A percentile compares a stretch with the other conserved stretches of the same genome.
These are phyloP conservation scores for Boletales sp. DNA, from an alignment of 768 basidiomycete species.

Conservation along the genomic window DNA sequence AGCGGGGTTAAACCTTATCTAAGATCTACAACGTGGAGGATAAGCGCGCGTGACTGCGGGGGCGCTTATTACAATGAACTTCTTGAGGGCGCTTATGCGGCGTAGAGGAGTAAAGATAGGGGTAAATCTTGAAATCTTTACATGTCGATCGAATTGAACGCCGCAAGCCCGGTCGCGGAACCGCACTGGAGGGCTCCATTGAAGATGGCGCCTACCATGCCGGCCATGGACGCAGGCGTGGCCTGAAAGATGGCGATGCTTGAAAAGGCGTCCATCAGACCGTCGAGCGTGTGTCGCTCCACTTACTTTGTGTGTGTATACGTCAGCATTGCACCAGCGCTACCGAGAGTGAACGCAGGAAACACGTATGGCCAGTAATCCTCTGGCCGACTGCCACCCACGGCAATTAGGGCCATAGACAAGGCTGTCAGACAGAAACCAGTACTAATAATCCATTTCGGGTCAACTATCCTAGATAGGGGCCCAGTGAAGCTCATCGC, in stretches of 20 bases:
- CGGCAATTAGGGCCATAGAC: slow-evolving; percentile 40
- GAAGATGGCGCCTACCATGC: slow-evolving; percentile 55
- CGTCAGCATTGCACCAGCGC: slow-evolving; percentile 41
- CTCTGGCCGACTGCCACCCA: slow-evolving; percentile 37
- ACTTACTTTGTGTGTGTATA: slow-evolving; percentile 50
- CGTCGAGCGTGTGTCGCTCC: background rate
- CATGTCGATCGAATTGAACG: slow-evolving; percentile 45
- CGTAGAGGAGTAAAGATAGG: no score
- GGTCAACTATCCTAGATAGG: slow-evolving; percentile 33
- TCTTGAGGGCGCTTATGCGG: no score
- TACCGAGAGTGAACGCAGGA: slow-evolving; percentile 48
- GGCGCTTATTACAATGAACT: no score
- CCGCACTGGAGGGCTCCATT: slow-evolving; percentile 52
- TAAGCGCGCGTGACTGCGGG: no score
- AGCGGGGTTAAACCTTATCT: no score
- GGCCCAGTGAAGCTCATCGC: slow-evolving; percentile 38
- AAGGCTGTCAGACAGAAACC: slow-evolving; percentile 38
- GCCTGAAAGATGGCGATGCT: slow-evolving; percentile 52
- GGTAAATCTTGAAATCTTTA: no score
- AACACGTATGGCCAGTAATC: slow-evolving; percentile 48
- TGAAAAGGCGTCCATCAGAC: background rate
- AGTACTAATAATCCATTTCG: slow-evolving; percentile 45
- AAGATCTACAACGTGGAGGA: no score
- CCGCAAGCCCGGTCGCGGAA: slow-evolving; percentile 48
- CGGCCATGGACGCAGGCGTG: slow-evolving; percentile 45